Conservation (phyloP, 2,329 filamentous ascomycete genomes). For the Pseudocercospora crystallina region DNA sequence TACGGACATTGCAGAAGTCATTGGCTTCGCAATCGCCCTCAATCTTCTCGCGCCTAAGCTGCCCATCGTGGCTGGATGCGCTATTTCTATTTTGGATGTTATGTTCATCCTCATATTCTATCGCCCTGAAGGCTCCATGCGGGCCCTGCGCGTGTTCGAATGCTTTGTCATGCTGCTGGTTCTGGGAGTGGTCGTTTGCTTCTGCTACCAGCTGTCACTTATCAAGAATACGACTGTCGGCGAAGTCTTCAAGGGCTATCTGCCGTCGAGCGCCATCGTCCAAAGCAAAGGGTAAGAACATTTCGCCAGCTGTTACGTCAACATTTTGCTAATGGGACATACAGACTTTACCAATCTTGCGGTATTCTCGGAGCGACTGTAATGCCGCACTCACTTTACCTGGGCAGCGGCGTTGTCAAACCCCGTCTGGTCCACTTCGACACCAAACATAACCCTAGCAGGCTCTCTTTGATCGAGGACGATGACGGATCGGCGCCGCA, state of each 20-base stretch:
- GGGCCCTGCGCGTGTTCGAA: slow-evolving; percentile 63
- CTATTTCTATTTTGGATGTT: slow-evolving; percentile 67
- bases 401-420: slow-evolving; percentile 69
- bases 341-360: slow-evolving; percentile 65
- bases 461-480: slow-evolving; percentile 30
- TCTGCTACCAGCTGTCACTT: slow-evolving; percentile 67
- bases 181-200: slow-evolving; percentile 68
- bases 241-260: slow-evolving; percentile 64
- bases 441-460: slow-evolving; percentile 55
- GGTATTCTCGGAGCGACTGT: slow-evolving; percentile 76
- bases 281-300: slow-evolving; percentile 53
- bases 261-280: slow-evolving; percentile 61
- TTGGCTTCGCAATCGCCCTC: slow-evolving; percentile 68
- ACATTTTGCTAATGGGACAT: slow-evolving; percentile 20
- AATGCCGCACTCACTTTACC: slow-evolving; percentile 68
- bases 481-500: slow-evolving; percentile 17
- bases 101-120: slow-evolving; percentile 69
- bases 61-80: slow-evolving; percentile 67
- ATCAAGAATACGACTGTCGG: slow-evolving; percentile 57
- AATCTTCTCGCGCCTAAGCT: slow-evolving; percentile 62
- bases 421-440: slow-evolving; percentile 66
- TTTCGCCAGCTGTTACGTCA: neutral
- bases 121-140: slow-evolving; percentile 57
- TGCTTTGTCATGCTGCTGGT: slow-evolving; percentile 63
- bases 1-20: slow-evolving; percentile 63